phyloP scores from a whole-genome alignment of 2,329 filamentous ascomycete genomes.

The Scedosporium aurantiacum region DNA sequence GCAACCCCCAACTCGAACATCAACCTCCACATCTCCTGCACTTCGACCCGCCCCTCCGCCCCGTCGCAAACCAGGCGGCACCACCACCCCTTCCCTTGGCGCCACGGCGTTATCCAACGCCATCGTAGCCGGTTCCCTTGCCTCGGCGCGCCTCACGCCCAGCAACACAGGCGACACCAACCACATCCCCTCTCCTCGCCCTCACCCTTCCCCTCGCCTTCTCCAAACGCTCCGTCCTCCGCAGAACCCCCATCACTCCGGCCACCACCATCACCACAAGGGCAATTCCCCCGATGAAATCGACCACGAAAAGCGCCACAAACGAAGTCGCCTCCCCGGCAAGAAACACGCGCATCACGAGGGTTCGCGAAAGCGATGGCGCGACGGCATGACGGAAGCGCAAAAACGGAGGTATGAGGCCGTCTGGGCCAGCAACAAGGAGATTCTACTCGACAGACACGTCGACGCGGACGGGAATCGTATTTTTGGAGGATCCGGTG shows the following conservation, averaged over 20 bases:
- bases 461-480: slow-evolving; percentile 6
- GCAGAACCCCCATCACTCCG: not conserved
- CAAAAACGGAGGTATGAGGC: slow-evolving; percentile 76
- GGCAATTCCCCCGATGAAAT: slow-evolving; percentile 20
- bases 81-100: slow-evolving; percentile 26
- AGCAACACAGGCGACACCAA: slow-evolving; percentile 22
- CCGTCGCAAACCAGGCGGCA: slow-evolving; percentile 8
- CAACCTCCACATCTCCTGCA: slow-evolving; percentile 11
- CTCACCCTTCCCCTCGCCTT: slow-evolving; percentile 41
- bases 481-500: not conserved
- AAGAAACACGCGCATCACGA: slow-evolving; percentile 66
- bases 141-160: slow-evolving; percentile 45
- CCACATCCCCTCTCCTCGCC: slow-evolving; percentile 29
- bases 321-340: slow-evolving; percentile 13
- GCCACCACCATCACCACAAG: slow-evolving; percentile 12
- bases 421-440: slow-evolving; percentile 73
- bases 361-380: slow-evolving; percentile 64
- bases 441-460: slow-evolving; percentile 32
- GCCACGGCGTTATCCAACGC: slow-evolving; percentile 60
- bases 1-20: slow-evolving; percentile 12
- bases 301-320: slow-evolving; percentile 21
- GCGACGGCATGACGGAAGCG: slow-evolving; percentile 58
- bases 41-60: slow-evolving; percentile 11
- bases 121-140: slow-evolving; percentile 64
- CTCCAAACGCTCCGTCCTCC: slow-evolving; percentile 50